phyloP scores from a whole-genome alignment of 805 yeast genomes.

The Brettanomyces anomalus region DNA sequence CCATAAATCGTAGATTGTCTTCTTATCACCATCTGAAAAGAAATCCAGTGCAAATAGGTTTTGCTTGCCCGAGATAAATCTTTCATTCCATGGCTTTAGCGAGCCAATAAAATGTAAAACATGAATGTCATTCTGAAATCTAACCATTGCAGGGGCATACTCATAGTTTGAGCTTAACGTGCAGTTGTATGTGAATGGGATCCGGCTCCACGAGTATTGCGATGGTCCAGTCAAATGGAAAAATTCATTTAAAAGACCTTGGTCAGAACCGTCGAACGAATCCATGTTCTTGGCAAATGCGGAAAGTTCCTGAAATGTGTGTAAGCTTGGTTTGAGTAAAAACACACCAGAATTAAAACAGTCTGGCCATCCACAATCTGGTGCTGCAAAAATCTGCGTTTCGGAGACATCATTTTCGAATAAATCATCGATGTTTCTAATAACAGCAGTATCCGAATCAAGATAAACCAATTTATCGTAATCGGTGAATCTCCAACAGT shows the following conservation, averaged over 20 bases:
- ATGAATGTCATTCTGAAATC: conserved; percentile 30
- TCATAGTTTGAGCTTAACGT: conserved; percentile 38
- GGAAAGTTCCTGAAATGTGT: conserved; percentile 33
- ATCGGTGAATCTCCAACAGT: conserved; percentile 37
- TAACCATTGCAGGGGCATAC: conserved; percentile 25
- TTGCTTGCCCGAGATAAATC: conserved; percentile 5
- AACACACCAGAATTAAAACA: conserved; percentile 77
- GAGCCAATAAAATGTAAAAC: conserved; percentile 63
- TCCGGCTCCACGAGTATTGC: conserved; percentile 43
- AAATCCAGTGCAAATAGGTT: conserved; percentile 10
- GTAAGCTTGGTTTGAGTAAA: conserved; percentile 42
- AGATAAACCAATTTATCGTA: conserved; percentile 46
- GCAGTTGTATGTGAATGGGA: conserved; percentile 81
- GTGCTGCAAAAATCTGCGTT: conserved; percentile 43
- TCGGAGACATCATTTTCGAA: conserved; percentile 14
- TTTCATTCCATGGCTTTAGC: conserved; percentile 34
- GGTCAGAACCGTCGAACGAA: conserved; percentile 85
- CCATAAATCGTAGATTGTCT: conserved; percentile 22
- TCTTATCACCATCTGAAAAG: conserved; percentile 6
- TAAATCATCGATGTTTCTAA: conserved; percentile 26
- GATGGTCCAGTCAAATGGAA: conserved; percentile 31
- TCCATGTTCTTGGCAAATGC: conserved; percentile 18
- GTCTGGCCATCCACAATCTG: conserved; percentile 92
- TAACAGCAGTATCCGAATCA: conserved; percentile 48
- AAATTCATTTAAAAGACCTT: conserved; percentile 76